Evolutionary conservation across 768 basidiomycete genomes (phyloP).

Genomic region (Russula dissimulans): DNA sequence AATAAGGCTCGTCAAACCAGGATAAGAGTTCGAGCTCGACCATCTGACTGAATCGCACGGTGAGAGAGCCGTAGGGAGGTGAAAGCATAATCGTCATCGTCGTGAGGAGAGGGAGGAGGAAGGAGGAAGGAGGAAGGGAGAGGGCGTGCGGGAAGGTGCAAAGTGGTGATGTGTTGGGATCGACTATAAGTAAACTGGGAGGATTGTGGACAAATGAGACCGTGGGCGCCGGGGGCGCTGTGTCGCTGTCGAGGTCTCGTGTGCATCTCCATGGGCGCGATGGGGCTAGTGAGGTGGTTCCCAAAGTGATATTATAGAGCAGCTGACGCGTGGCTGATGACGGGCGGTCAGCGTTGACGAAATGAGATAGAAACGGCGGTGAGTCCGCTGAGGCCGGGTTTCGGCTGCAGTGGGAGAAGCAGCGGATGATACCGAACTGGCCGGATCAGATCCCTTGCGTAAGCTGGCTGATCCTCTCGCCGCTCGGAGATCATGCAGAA

Average conservation of each 20-base stretch:
- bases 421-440: neutral
- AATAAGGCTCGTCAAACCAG: constrained; percentile 4
- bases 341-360: neutral
- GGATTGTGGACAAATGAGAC: neutral
- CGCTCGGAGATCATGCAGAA: too few species aligned
- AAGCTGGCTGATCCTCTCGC: neutral
- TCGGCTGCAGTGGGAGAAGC: neutral
- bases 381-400: neutral
- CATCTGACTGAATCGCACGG: neutral
- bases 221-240: neutral
- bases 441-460: neutral
- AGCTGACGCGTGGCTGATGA: neutral
- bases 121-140: neutral
- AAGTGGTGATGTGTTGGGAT: neutral
- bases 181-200: neutral
- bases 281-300: neutral
- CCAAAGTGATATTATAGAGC: neutral
- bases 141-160: too few species aligned
- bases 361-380: neutral
- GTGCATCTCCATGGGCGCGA: neutral
- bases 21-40: constrained; percentile 9
- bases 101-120: neutral
- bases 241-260: neutral
- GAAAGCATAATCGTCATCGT: constrained; percentile 5
- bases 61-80: neutral